Conservation (phyloP, 1,284 basidiomycete species). For the Tilletia horrida region DNA sequence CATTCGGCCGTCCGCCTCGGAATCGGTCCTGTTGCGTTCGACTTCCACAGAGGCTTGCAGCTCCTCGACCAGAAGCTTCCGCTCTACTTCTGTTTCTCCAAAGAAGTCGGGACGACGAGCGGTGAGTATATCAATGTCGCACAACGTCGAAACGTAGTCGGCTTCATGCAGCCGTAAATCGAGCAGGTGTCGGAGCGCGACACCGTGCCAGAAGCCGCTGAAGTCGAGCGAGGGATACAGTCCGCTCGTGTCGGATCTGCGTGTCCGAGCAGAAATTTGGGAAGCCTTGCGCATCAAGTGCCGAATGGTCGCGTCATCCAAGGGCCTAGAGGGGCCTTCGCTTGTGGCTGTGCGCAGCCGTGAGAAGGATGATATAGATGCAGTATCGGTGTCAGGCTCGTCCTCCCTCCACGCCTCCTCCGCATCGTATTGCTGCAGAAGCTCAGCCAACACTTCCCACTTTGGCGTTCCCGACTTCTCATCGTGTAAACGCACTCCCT, state of each 20-base stretch:
- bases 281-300: not conserved
- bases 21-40: not conserved
- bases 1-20: not conserved
- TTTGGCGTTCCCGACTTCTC: constrained; percentile 13
- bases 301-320: not conserved
- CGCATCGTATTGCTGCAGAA: constrained; percentile 2
- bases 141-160: constrained; percentile 10
- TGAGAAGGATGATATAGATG: not conserved
- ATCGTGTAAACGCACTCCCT: constrained; percentile 4
- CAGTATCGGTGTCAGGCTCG: not conserved
- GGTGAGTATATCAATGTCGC: constrained; percentile 13
- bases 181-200: constrained; percentile 39
- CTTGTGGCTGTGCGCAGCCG: not conserved
- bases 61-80: constrained; percentile 2
- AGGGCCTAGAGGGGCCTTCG: not conserved
- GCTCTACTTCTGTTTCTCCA: constrained; percentile 7
- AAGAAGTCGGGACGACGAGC: constrained; percentile 14
- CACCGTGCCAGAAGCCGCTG: constrained; percentile 35
- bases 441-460: constrained; percentile 11
- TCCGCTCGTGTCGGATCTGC: not conserved
- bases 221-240: constrained; percentile 16
- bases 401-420: constrained; percentile 3
- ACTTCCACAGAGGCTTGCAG: not conserved
- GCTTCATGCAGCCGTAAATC: constrained; percentile 36
- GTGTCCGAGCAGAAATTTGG: not conserved